A percentile compares a stretch with the other conserved stretches of the same genome.
phyloP scores from a whole-genome alignment of 495 filamentous ascomycete genomes.

The Chaetomium tenue region DNA sequence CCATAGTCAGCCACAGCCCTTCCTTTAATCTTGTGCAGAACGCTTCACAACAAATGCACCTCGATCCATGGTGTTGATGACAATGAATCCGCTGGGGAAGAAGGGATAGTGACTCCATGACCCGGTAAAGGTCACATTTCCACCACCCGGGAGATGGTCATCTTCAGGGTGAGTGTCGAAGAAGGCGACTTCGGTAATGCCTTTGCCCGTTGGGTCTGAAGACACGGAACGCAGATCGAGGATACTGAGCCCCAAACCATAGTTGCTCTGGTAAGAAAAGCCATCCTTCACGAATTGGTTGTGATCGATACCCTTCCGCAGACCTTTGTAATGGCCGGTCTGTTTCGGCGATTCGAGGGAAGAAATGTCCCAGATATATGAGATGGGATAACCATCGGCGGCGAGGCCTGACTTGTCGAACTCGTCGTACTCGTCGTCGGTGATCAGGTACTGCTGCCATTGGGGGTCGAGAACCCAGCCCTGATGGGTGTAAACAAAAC shows the following conservation, averaged over 20 bases:
- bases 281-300: constrained; percentile 55
- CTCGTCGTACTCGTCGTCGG: constrained; percentile 60
- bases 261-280: constrained; percentile 53
- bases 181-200: constrained; percentile 50
- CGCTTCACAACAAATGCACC: constrained; percentile 51
- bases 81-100: constrained; percentile 52
- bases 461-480: constrained; percentile 52
- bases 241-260: constrained; percentile 52
- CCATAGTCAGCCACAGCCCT: background rate
- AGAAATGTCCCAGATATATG: constrained; percentile 56
- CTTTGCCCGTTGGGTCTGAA: constrained; percentile 32
- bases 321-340: constrained; percentile 50
- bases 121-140: constrained; percentile 49
- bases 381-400: constrained; percentile 43
- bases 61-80: constrained; percentile 57
- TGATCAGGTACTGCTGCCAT: constrained; percentile 46
- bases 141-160: constrained; percentile 43
- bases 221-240: constrained; percentile 49
- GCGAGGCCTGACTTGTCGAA: constrained; percentile 43
- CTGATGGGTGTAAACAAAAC: constrained; percentile 53
- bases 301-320: constrained; percentile 50
- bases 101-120: constrained; percentile 53
- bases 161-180: constrained; percentile 59
- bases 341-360: constrained; percentile 47
- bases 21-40: background rate